Evolutionary conservation across 768 basidiomycete genomes (phyloP).

Genomic region (Pleurotus pulmonarius): DNA sequence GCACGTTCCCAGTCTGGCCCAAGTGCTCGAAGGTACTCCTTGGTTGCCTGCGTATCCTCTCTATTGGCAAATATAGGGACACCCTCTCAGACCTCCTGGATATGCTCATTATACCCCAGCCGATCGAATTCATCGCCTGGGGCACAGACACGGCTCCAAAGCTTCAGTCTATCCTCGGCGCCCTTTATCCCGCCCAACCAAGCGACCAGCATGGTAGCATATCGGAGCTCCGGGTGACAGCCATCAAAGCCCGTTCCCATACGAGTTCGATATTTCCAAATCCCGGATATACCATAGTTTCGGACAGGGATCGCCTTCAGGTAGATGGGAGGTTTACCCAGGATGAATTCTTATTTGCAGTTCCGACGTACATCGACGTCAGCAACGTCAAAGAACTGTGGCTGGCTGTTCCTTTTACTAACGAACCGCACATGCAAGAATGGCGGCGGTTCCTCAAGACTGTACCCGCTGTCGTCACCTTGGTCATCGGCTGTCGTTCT

Average conservation of each 20-base stretch:
- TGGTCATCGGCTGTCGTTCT: background rate
- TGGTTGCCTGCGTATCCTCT: background rate
- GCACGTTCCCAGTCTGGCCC: background rate
- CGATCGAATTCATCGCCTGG: background rate
- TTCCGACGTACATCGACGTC: background rate
- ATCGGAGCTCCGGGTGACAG: background rate
- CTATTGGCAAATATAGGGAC: background rate
- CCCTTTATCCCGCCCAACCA: background rate
- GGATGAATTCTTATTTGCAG: background rate
- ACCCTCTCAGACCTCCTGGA: background rate
- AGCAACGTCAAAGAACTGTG: background rate
- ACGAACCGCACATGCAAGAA: background rate
- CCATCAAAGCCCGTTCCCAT: background rate
- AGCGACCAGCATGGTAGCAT: background rate
- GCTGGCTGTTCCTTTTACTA: background rate
- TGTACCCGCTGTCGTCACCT: background rate
- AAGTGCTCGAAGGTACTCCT: background rate
- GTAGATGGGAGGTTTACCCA: background rate
- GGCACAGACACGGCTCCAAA: background rate
- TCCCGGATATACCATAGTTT: background rate
- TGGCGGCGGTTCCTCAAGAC: background rate
- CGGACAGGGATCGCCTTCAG: background rate
- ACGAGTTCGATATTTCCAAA: background rate
- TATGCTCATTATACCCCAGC: background rate
- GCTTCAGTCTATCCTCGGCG: background rate